Evolutionary conservation across 2,329 filamentous ascomycete species (phyloP), one percentile per base, ranked within the genome.

Genomic region (Penicillium griseofulvum): DNA sequence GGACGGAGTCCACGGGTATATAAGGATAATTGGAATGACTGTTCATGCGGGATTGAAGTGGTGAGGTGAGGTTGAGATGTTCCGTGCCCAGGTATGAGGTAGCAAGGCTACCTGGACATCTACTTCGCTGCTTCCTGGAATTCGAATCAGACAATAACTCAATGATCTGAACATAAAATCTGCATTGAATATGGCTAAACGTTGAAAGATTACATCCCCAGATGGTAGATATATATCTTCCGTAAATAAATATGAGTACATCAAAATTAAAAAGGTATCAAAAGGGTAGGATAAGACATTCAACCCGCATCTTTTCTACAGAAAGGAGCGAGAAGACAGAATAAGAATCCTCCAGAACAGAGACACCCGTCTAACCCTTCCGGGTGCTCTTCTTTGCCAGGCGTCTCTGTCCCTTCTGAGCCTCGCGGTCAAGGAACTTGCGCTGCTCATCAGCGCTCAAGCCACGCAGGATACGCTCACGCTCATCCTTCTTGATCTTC

Each of bases 371-470:
- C 62, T 72, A 80, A 55, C 68, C 80, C 68, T 78, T 81, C 64
- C 80, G 77, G 28, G 81, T 83, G 73, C 80, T 79, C 76, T 80
- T 87, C 81, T 88, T 89, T 74, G 82, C 79, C 52, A 76, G 78
- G 72, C 82, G 87, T 70, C 76, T 80, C 63, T 79, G 73, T 75
- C 88, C 87, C 82, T 87, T 90, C 71, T 91, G 87, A 65, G 82
- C 84, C 80, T 93, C 89, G 75, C 86, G 88, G 65, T 92, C 89
- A 53, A 93, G 81, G 71, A 86, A 93, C 78, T 90, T 91, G 80
- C 90, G 89, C 81, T 93, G 90, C 57, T 89, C 88, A 74, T 92
- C 91, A 52, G 90, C 89, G 67, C 87, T 88, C 67, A 93, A 82
- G 12, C 82, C 82, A 68, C 87, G 88, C 61, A 94, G 81, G 71